Evolutionary conservation across 2,329 filamentous ascomycete species (phyloP).

Genomic region (Xylariales sp.): DNA sequence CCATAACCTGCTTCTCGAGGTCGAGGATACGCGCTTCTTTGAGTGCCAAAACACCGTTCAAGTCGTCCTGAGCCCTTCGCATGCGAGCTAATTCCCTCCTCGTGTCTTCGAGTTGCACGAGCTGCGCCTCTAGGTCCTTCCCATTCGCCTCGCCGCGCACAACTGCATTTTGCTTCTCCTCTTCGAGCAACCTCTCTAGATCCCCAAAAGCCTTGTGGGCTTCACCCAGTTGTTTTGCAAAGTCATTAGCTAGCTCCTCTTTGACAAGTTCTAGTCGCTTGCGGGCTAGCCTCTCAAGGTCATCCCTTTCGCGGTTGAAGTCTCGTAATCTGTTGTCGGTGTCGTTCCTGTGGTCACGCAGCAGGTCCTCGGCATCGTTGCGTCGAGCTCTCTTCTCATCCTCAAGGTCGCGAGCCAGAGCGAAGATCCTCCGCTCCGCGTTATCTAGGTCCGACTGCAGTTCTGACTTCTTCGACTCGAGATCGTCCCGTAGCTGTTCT

Average conservation of each 20-base stretch:
- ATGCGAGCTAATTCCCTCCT: constrained; percentile 35
- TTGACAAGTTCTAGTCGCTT: constrained; percentile 5
- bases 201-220: constrained; percentile 11
- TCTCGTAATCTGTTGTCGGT: constrained; percentile 50
- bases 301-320: constrained; percentile 41
- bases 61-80: constrained; percentile 14
- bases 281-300: constrained; percentile 42
- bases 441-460: constrained; percentile 66
- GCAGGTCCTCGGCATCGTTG: constrained; percentile 20
- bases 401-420: constrained; percentile 35
- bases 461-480: constrained; percentile 41
- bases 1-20: constrained; percentile 12
- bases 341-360: constrained; percentile 39
- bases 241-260: constrained; percentile 10
- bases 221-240: constrained; percentile 11
- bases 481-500: constrained; percentile 40
- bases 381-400: constrained; percentile 35
- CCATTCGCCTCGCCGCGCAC: constrained; percentile 20
- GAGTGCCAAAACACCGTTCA: constrained; percentile 8
- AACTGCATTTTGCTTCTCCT: constrained; percentile 8
- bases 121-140: constrained; percentile 61
- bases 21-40: constrained; percentile 12
- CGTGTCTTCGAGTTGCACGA: constrained; percentile 63
- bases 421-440: constrained; percentile 48
- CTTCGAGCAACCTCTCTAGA: constrained; percentile 10